Conservation (phyloP, 73 alveolate genomes). For the Paramecium pentaurelia region DNA sequence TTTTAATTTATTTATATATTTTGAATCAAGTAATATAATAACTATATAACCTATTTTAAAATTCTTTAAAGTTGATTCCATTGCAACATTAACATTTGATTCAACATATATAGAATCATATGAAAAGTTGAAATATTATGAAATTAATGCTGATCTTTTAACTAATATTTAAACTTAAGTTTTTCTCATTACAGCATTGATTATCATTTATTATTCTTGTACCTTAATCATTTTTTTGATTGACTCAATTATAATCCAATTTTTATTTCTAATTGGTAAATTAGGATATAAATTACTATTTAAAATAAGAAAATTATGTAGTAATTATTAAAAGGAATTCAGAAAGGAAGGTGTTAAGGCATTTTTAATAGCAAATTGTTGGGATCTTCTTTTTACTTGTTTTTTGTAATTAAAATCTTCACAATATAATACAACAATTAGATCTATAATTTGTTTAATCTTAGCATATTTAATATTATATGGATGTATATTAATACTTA, state of each 20-base stretch:
- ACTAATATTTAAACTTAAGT: not conserved
- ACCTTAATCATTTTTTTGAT: not conserved
- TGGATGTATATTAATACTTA: not conserved
- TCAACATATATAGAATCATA: not conserved
- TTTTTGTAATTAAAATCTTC: not conserved
- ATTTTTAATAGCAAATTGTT: not conserved
- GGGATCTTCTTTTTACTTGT: not conserved
- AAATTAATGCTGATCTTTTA: not conserved
- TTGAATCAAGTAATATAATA: not conserved
- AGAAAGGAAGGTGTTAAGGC: not conserved
- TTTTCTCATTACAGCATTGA: not conserved
- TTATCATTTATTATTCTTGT: not conserved
- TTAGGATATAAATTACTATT: not conserved
- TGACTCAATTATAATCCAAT: not conserved
- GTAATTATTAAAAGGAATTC: not conserved
- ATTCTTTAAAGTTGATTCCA: not conserved
- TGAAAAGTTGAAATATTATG: not conserved
- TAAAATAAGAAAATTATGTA: not conserved
- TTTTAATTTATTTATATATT: not conserved
- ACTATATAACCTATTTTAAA: not conserved
- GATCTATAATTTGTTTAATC: not conserved
- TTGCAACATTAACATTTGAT: too few species aligned
- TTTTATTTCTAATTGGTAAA: not conserved
- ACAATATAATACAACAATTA: not conserved
- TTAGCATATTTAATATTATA: not conserved